These are phyloP conservation scores for Saccharum hybrid DNA, from an alignment of 202 grass and related monocot genomes.

Conservation along the genomic window DNA sequence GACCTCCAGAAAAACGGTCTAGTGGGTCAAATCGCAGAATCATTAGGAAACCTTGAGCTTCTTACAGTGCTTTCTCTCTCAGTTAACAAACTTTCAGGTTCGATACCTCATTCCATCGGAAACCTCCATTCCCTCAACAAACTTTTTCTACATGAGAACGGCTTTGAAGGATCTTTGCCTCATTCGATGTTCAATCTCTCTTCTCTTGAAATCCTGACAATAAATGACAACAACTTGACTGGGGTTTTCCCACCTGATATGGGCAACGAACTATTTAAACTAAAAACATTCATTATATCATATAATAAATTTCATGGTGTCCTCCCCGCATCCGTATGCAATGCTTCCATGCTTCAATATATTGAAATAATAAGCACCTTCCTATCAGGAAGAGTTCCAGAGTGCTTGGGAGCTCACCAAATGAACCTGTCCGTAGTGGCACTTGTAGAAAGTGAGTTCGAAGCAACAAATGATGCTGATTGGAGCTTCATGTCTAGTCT, in stretches of 20 bases:
- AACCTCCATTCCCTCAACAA: not conserved
- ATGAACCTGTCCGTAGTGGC: not conserved
- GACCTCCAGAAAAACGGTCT: constrained; percentile 34
- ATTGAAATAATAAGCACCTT: constrained; percentile 8
- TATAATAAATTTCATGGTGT: constrained; percentile 23
- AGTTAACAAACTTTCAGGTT: not conserved
- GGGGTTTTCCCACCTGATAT: not conserved
- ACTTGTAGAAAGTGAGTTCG: not conserved
- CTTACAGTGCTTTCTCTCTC: not conserved
- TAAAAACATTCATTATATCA: not conserved
- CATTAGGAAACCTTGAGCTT: constrained; percentile 37
- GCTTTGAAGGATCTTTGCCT: not conserved
- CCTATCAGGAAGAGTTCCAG: constrained; percentile 24
- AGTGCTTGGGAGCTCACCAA: not conserved
- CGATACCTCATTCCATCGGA: constrained; percentile 32
- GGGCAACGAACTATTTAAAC: not conserved
- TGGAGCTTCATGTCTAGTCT: constrained; percentile 31
- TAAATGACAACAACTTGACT: constrained; percentile 11
- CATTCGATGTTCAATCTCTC: constrained; percentile 3
- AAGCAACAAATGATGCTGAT: constrained; percentile 12
- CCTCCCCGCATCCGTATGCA: constrained; percentile 38
- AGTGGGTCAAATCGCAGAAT: constrained; percentile 35
- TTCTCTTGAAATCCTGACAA: not conserved
- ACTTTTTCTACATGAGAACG: not conserved
- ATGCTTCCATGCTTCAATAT: constrained; percentile 12